Percentiles rank a stretch among this genome's conserved stretches.
phyloP scores from a whole-genome alignment of 1,284 basidiomycete species.

The Leccinum griseonigrum region DNA sequence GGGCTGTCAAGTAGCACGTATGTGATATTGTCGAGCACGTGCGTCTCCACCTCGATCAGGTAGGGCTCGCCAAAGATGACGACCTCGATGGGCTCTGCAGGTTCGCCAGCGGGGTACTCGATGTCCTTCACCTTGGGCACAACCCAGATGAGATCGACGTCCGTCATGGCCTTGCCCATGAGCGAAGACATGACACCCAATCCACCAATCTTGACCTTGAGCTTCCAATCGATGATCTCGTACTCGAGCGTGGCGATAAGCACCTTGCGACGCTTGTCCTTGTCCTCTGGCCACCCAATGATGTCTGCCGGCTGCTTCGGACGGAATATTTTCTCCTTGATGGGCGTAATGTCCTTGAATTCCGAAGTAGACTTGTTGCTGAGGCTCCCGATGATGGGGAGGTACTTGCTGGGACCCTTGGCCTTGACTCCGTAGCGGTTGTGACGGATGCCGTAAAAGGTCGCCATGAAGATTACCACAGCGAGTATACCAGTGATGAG shows the following conservation, averaged over 20 bases:
- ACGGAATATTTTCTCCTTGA: constrained; percentile 66
- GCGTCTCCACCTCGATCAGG: constrained; percentile 91
- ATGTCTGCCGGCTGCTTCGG: constrained; percentile 57
- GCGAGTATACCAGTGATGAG: constrained; percentile 81
- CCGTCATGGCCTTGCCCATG: constrained; percentile 96
- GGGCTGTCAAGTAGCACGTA: constrained; percentile 91
- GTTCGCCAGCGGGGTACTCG: constrained; percentile 88
- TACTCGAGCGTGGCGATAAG: constrained; percentile 91
- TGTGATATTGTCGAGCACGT: constrained; percentile 90
- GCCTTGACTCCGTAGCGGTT: constrained; percentile 84
- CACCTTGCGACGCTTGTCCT: constrained; percentile 84
- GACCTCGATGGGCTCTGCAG: constrained; percentile 89
- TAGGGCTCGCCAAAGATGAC: constrained; percentile 95
- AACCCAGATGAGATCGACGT: constrained; percentile 92
- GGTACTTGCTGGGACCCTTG: constrained; percentile 67
- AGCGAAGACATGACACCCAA: constrained; percentile 94
- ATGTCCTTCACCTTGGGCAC: constrained; percentile 91
- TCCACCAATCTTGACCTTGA: constrained; percentile 96
- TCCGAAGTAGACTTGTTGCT: constrained; percentile 67
- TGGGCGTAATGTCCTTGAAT: constrained; percentile 49
- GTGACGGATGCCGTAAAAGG: constrained; percentile 92
- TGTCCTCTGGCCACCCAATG: constrained; percentile 92
- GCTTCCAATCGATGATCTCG: constrained; percentile 94
- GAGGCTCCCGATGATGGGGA: constrained; percentile 70
- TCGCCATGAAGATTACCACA: constrained; percentile 87